Percentiles rank a stretch among this genome's conserved stretches.
These are phyloP conservation scores for Trichomonas tenax DNA, from an alignment of 208 protist genomes.

Conservation along the genomic window DNA sequence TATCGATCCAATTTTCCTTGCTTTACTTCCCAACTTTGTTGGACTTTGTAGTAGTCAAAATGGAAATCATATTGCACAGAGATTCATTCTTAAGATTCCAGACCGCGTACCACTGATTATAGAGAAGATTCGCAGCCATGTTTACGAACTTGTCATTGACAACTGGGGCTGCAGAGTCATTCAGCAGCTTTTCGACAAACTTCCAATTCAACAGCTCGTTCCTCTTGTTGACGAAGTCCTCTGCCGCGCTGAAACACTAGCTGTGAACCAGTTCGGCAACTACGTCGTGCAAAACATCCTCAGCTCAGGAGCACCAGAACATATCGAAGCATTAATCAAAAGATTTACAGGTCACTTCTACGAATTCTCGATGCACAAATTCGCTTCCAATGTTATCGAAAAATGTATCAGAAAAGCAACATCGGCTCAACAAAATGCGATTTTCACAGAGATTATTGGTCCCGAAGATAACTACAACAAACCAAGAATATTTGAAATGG, in stretches of 20 bases:
- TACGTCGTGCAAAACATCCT: constrained; percentile 33
- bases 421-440: neutral
- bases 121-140: neutral
- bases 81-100: neutral
- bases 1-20: neutral
- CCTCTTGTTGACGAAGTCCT: neutral
- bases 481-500: constrained; percentile 11
- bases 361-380: constrained; percentile 31
- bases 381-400: constrained; percentile 33
- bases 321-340: constrained; percentile 3
- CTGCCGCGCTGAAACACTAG: neutral
- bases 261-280: constrained; percentile 29
- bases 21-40: neutral
- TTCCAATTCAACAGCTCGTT: neutral
- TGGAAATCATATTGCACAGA: constrained; percentile 21
- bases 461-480: neutral
- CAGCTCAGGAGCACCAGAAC: neutral
- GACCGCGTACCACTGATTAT: neutral
- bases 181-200: constrained; percentile 7
- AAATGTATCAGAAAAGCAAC: constrained; percentile 20
- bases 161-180: constrained; percentile 27
- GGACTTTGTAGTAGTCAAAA: neutral
- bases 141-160: neutral
- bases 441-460: constrained; percentile 20
- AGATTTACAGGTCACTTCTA: constrained; percentile 17